Percentiles rank a stretch among this genome's conserved stretches.
phyloP scores from a whole-genome alignment of 352 stramenopile genomes.

The Pythium plurisporium region DNA sequence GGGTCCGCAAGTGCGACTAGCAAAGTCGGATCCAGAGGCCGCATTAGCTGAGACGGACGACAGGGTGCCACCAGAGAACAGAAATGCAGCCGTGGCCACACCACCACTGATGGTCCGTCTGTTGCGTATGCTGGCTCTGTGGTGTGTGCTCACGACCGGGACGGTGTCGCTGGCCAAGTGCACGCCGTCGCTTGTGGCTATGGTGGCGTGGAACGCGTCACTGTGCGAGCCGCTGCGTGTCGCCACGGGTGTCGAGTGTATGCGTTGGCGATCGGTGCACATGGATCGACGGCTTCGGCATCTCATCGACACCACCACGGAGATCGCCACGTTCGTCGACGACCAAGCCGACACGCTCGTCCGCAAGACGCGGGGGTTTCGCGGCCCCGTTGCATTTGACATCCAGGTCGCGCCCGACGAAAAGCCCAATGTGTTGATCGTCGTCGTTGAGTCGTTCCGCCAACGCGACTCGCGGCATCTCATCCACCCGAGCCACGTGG shows the following conservation, averaged over 20 bases:
- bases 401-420: slow-evolving; percentile 33
- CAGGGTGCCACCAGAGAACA: too few relatives aligned
- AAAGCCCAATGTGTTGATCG: slow-evolving; percentile 55
- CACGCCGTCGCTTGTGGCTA: slow-evolving; percentile 42
- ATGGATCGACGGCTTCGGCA: slow-evolving; percentile 25
- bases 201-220: slow-evolving; percentile 52
- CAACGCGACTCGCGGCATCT: slow-evolving; percentile 55
- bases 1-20: slow-evolving; percentile 3
- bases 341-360: slow-evolving; percentile 32
- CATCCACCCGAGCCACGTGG: slow-evolving; percentile 23
- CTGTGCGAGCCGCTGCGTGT: slow-evolving; percentile 44
- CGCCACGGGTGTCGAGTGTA: slow-evolving; percentile 27
- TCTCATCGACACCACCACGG: slow-evolving; percentile 46
- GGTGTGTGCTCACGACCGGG: slow-evolving; percentile 10
- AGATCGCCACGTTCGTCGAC: slow-evolving; percentile 35
- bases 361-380: slow-evolving; percentile 41
- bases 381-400: slow-evolving; percentile 53
- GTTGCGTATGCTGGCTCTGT: slow-evolving; percentile 7
- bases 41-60: background rate
- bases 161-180: slow-evolving; percentile 31
- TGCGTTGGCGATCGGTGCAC: slow-evolving; percentile 6
- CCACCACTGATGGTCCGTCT: background rate
- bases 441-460: slow-evolving; percentile 64
- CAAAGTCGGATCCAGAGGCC: background rate
- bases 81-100: too few relatives aligned